Base-by-base conservation (phyloP, 345 rosid species). In the Fremontodendron californicum region DNA sequence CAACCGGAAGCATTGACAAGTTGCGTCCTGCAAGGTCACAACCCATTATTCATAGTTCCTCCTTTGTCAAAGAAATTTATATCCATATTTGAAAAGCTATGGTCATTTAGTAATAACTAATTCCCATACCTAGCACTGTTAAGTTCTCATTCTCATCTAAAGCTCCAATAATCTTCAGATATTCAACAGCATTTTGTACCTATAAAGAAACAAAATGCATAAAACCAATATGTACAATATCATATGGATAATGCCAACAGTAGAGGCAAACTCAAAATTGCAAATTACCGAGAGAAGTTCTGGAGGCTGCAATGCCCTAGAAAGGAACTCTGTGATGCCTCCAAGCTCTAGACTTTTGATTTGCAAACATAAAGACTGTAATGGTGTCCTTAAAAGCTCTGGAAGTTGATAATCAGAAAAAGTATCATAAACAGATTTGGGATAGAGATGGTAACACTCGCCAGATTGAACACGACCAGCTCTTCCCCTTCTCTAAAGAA, bases 381-480 rank as follows among this genome's bases (percentile, higher is more conserved):
- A 83, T 8, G 99, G 99, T 18, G 99, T 95, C 85, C 99, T 89
- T 74, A 95, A 81, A 74, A 95, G 99, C 83, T 95, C 99, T 23
- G 98, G 99, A 75, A 89, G 85, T 82, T 95, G 98, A 81, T 93
- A 95, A 82, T 95, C 97, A 75, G 93, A 82, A 81, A 95, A 95
- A 63, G 93, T 87, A 65, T 95, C 99, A 80, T 95, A 86, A 5
- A 93, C 99, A 68, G 93, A 89, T 87, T 85, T 86, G 33, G 99
- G 99, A 89, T 95, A 95, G 67, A 95, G 99, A 82, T 91, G 99
- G 85, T 86, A 95, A 86, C 98, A 93, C 78, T 90, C 99, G 68
- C 99, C 99, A 39, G 98, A 87, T 82, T 90, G 97, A 52, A 95
- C 99, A 85, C 99, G 99, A 77, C 99, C 99, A 73, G 99, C 99